Base-by-base conservation (phyloP, 2,329 filamentous ascomycete species). In the Alternaria triticimaculans region DNA sequence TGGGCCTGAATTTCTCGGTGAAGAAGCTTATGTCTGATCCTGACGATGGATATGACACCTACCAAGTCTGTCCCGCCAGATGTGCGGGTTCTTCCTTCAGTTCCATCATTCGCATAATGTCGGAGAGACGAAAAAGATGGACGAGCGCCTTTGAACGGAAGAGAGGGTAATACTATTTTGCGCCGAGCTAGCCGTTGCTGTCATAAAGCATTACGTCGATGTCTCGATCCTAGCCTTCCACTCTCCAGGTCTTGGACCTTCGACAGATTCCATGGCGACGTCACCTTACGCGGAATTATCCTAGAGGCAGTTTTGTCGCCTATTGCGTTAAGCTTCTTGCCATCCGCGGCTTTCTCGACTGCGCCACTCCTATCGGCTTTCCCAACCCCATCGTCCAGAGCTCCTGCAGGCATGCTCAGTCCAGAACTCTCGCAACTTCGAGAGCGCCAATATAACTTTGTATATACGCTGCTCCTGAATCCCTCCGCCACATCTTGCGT, bases 251-350 rank as follows among this genome's bases (percentile, higher is more conserved):
- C n/a, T 2, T 41, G 37, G n/a, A 41, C 15, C 37, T 18, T 41
- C 37, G 37, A 41, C n/a, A 41, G 37, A 41, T 2, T 2, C 37
- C 3, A 41, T 18, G 6, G 37, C 37, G 1, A 41, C n/a, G 37
- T 4, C n/a, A 0, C 1, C 9, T 18, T 6, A 18, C 37, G 8
- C 37, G 15, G 5, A 41, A 3, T 1, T 3, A 6, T 10, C 15
- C 3, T 5, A 41, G 37, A 41, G 9, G 37, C 37, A 41, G n/a
- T 1, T 18, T 41, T 1, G 37, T 11, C 37, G 37, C 37, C 15
- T 18, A 18, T 18, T 41, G 37, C 37, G 8, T 2, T n/a, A 1
- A 41, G 37, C 2, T 11, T 1, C 5, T 41, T 6, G 37, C 9
- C 37, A 41, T 41, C 15, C n/a, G 37, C 37, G 37, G 37, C n/a